Percentiles rank a stretch among this genome's conserved stretches.
These are phyloP conservation scores for Westerdykella sp. DNA, from an alignment of 2,329 filamentous ascomycete species.

Conservation along the genomic window DNA sequence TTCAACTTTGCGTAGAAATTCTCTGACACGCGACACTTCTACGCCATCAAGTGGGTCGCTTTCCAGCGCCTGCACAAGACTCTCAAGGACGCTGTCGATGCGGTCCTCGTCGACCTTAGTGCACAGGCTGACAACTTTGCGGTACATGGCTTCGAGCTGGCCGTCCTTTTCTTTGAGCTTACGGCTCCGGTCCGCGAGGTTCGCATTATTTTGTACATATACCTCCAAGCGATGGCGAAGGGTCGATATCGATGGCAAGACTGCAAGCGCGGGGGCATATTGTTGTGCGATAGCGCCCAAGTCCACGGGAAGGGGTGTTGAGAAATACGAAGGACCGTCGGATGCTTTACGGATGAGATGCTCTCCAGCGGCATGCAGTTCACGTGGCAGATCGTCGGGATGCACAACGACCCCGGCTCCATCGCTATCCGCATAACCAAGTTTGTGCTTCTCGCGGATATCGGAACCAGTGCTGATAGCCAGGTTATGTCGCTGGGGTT, in stretches of 20 bases:
- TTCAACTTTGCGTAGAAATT: constrained; percentile 75
- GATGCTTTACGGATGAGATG: constrained; percentile 24
- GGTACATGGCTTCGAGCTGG: constrained; percentile 81
- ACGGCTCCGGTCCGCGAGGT: constrained; percentile 61
- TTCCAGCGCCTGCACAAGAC: constrained; percentile 79
- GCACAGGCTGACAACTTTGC: constrained; percentile 80
- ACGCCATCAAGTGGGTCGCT: constrained; percentile 66
- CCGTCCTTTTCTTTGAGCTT: constrained; percentile 71
- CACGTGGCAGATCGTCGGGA: constrained; percentile 22
- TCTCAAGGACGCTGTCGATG: constrained; percentile 74
- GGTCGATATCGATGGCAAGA: constrained; percentile 21
- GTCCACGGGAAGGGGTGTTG: constrained; percentile 22
- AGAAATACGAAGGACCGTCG: constrained; percentile 24
- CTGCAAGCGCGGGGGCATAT: constrained; percentile 34
- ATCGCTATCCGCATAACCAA: constrained; percentile 46
- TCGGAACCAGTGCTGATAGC: constrained; percentile 38
- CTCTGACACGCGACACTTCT: constrained; percentile 68
- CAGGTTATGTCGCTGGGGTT: constrained; percentile 58
- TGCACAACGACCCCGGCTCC: constrained; percentile 26
- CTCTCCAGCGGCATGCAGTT: constrained; percentile 24
- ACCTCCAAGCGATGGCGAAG: constrained; percentile 65
- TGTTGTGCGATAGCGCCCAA: constrained; percentile 19
- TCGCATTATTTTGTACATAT: constrained; percentile 62
- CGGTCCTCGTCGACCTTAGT: constrained; percentile 71
- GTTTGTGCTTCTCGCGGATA: constrained; percentile 39